These are phyloP conservation scores for Styphnolobium japonicum DNA, from an alignment of 306 rosid genomes.

Conservation along the genomic window DNA sequence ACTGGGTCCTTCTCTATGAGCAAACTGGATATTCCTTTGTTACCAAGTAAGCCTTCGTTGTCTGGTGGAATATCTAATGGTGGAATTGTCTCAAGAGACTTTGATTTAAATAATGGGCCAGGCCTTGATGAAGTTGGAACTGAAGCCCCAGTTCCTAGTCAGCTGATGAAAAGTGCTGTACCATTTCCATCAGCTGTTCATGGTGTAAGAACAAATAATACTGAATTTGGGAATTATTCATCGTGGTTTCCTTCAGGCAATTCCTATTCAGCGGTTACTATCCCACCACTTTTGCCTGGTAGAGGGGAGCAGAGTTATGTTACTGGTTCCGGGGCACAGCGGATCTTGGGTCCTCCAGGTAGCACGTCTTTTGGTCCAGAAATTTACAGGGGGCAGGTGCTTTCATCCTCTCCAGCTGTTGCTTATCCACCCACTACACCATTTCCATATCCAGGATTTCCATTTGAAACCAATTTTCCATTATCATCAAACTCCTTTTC, in stretches of 20 bases:
- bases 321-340: slow-evolving; percentile 61
- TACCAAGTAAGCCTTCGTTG: slow-evolving; percentile 48
- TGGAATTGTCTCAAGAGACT: slow-evolving; percentile 69
- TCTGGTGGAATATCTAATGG: slow-evolving; percentile 67
- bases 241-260: slow-evolving; percentile 81
- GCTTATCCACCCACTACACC: slow-evolving; percentile 62
- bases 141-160: slow-evolving; percentile 54
- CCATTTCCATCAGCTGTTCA: slow-evolving; percentile 49
- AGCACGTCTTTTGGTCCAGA: slow-evolving; percentile 75
- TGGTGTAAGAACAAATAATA: slow-evolving; percentile 54
- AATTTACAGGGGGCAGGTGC: slow-evolving; percentile 72
- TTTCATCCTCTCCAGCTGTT: slow-evolving; percentile 83
- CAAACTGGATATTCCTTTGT: slow-evolving; percentile 59
- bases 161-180: slow-evolving; percentile 49
- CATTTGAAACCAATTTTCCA: slow-evolving; percentile 82
- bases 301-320: slow-evolving; percentile 83
- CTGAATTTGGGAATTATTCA: slow-evolving; percentile 71
- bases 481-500: slow-evolving; percentile 72
- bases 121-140: slow-evolving; percentile 67
- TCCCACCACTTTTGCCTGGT: slow-evolving; percentile 74
- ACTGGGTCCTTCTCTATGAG: slow-evolving; percentile 42
- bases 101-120: slow-evolving; percentile 94
- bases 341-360: slow-evolving; percentile 69
- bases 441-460: slow-evolving; percentile 79
- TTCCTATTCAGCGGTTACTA: slow-evolving; percentile 63